These are phyloP conservation scores for Talaromyces sp. DNA, from an alignment of 2,329 filamentous ascomycete genomes.

Conservation along the genomic window DNA sequence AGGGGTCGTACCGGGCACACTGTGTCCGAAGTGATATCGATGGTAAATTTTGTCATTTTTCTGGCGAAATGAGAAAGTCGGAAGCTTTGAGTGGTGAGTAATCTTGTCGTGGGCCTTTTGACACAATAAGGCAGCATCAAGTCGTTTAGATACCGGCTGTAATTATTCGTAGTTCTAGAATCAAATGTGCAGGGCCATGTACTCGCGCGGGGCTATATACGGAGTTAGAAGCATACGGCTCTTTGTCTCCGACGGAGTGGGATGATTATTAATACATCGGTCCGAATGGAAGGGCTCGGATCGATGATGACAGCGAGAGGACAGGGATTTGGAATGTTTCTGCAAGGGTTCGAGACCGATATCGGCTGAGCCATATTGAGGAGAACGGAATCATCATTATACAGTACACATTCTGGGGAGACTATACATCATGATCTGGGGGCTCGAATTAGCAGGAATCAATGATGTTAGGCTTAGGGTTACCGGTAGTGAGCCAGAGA, in stretches of 20 bases:
- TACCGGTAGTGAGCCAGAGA: too few relatives aligned
- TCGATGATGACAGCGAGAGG: not conserved
- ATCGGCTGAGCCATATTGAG: not conserved
- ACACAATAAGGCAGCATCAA: not conserved
- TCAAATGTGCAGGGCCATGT: too few relatives aligned
- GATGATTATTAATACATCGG: constrained; percentile 2
- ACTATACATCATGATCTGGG: not conserved
- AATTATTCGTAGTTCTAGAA: too few relatives aligned
- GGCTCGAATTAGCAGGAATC: not conserved
- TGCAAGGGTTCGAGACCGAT: not conserved
- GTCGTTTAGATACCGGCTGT: not conserved
- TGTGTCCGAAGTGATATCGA: constrained; percentile 76
- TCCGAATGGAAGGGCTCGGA: not conserved
- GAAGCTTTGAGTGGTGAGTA: not conserved
- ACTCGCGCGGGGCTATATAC: too few relatives aligned
- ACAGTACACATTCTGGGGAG: not conserved
- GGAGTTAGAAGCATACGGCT: not conserved
- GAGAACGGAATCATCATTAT: not conserved
- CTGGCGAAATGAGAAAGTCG: not conserved
- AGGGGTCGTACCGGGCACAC: constrained; percentile 58
- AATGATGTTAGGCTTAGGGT: not conserved
- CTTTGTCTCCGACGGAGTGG: not conserved
- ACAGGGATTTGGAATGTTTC: not conserved
- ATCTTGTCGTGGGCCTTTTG: not conserved
- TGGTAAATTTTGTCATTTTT: constrained; percentile 68